Percentiles rank a stretch among this genome's conserved stretches.
phyloP scores from a whole-genome alignment of 371 early-diverging fungal genomes.

The Blakeslea trispora region DNA sequence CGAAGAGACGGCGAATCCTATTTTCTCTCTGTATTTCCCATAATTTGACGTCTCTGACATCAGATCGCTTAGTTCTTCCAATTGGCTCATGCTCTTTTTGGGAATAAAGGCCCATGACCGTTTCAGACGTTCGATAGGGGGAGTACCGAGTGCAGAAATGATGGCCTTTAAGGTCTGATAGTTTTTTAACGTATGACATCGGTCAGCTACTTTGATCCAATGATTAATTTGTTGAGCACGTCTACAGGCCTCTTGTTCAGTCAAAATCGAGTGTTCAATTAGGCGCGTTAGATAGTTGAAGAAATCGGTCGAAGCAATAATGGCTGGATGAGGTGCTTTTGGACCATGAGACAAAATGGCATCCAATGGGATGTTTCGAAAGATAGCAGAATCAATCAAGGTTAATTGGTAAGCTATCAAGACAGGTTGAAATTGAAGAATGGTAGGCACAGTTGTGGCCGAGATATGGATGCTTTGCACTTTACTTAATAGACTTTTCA shows the following conservation, averaged over 20 bases:
- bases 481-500: conserved; percentile 39
- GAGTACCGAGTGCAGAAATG: conserved; percentile 69
- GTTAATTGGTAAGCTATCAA: conserved; percentile 75
- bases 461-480: conserved; percentile 59
- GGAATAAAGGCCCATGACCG: conserved; percentile 76
- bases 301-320: conserved; percentile 75
- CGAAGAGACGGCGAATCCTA: conserved; percentile 21
- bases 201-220: conserved; percentile 75
- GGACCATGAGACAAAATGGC: conserved; percentile 70
- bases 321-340: conserved; percentile 62
- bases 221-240: conserved; percentile 65
- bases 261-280: conserved; percentile 72
- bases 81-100: conserved; percentile 57
- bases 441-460: conserved; percentile 55
- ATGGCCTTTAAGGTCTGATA: conserved; percentile 78
- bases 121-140: conserved; percentile 74
- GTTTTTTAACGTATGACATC: conserved; percentile 64
- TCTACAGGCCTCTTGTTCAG: conserved; percentile 59
- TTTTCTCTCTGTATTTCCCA: conserved; percentile 62
- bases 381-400: conserved; percentile 71
- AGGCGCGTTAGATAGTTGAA: conserved; percentile 81
- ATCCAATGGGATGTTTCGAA: conserved; percentile 61
- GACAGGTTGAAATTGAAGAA: conserved; percentile 67
- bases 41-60: conserved; percentile 77
- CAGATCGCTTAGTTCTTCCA: conserved; percentile 57